phyloP scores from a whole-genome alignment of 2,329 filamentous ascomycete genomes.

The Thielaviopsis ethacetica region DNA sequence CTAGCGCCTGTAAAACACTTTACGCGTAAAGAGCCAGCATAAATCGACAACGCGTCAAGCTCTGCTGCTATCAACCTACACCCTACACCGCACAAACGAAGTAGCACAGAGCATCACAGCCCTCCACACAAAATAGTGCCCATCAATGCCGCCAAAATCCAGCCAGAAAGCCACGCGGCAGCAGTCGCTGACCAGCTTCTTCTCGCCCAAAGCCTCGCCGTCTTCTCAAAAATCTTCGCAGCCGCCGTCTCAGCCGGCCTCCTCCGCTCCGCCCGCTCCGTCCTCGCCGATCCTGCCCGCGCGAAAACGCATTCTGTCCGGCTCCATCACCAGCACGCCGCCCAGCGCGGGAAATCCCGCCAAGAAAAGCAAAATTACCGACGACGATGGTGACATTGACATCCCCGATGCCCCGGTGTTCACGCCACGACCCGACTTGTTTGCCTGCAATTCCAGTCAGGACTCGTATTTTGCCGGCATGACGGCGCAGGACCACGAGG shows the following conservation, averaged over 20 bases:
- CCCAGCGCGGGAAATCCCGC: constrained; percentile 11
- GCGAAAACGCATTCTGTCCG: constrained; percentile 13
- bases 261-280: constrained; percentile 13
- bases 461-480: constrained; percentile 15
- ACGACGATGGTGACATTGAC: constrained; percentile 1
- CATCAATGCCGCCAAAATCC: constrained; percentile 18
- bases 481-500: constrained; percentile 43
- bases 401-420: neutral
- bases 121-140: neutral
- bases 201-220: constrained; percentile 40
- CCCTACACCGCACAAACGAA: neutral
- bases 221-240: constrained; percentile 19
- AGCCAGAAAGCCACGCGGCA: constrained; percentile 44
- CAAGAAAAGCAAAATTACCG: constrained; percentile 7
- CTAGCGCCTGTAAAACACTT: neutral
- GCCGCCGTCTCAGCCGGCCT: constrained; percentile 15
- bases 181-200: constrained; percentile 74
- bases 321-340: constrained; percentile 5
- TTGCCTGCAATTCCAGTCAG: constrained; percentile 6
- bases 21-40: neutral
- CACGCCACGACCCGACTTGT: neutral
- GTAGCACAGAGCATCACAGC: neutral
- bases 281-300: constrained; percentile 17
- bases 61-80: too few species aligned
- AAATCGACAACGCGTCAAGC: neutral